Percentiles rank a stretch among this genome's conserved stretches.
phyloP scores from a whole-genome alignment of 352 stramenopile species.

The Phytophthora melonis region DNA sequence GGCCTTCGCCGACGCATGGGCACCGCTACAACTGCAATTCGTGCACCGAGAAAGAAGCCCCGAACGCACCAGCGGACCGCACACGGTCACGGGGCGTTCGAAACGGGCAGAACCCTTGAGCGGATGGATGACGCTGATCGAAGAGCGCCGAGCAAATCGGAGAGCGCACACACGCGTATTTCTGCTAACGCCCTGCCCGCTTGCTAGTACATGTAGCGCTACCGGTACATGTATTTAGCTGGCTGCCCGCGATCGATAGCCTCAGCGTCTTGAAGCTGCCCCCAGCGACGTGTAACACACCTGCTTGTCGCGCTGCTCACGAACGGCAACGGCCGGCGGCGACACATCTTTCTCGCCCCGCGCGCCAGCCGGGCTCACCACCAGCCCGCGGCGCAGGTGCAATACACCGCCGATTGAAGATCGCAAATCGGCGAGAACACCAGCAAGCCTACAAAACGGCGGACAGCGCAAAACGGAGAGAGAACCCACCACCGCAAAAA shows the following conservation, averaged over 20 bases:
- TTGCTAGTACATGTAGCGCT: too few species aligned
- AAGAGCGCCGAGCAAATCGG: constrained; percentile 14
- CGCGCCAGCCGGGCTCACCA: constrained; percentile 16
- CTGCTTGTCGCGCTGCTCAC: background rate
- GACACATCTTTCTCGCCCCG: constrained; percentile 27
- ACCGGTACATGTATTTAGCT: background rate
- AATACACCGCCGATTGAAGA: constrained; percentile 29
- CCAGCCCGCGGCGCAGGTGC: constrained; percentile 20
- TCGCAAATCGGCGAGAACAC: constrained; percentile 25
- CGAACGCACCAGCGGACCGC: background rate
- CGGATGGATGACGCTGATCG: background rate
- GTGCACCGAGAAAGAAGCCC: background rate
- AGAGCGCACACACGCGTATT: constrained; percentile 7
- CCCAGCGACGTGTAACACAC: background rate
- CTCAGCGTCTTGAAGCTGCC: constrained; percentile 7
- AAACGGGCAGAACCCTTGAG: background rate
- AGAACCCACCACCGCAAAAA: background rate
- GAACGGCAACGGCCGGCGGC: constrained; percentile 4
- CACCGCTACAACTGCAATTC: background rate
- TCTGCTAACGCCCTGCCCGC: constrained; percentile 6
- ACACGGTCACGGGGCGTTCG: background rate
- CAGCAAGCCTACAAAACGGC: constrained; percentile 1
- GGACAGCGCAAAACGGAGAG: background rate
- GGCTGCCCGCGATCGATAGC: background rate
- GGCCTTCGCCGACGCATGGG: background rate